Evolutionary conservation across 2,329 filamentous ascomycete genomes (phyloP), one percentile per base, ranked within the genome.

Genomic region (Colletotrichum sp.): DNA sequence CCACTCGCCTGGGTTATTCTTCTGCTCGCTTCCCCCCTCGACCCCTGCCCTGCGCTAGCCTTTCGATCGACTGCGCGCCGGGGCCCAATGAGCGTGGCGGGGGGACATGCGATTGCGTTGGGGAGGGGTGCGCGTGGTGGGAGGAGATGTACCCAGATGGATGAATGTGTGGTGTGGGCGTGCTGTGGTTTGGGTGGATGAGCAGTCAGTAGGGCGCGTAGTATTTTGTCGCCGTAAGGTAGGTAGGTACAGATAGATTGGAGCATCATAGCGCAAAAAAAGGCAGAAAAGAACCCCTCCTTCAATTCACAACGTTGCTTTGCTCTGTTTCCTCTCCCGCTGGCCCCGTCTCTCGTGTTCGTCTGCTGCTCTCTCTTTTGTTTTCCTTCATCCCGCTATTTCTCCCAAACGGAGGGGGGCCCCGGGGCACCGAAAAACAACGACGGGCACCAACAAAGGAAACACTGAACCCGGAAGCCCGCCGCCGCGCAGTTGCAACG

Each of bases 1-100:
- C 72, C 75, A 75, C 67, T 75, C 63, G 57, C 32, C 73, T 61
- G 73, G 73, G 73, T 68, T 64, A 67, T 75, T 72, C 63, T 73
- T 68, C 64, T 68, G 68, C 70, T 73, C 64, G 69, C 32, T 64
- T 28, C 66, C 30, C 66, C 60, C 58, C 57, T n/a, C 26, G 48
- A 71, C 60, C 74, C 74, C 57, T 74, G 66, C 28, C 30, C 74
- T 74, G 65, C 74, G 26, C 52, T 74, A 76, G 71, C 55, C 52
- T 67, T 34, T 67, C 69, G 73, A 75, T 75, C 73, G 73, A 57
- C 73, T 73, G 63, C 57, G 57, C 43, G 30, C 71, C 61, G 60
- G 71, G 74, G 71, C 60, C 65, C 74, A 74, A 65, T 74, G 74
- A 48, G 58, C 43, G 43, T n/a, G 32, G 15, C 58, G 48, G 36